Evolutionary conservation across 257 asterid genomes (phyloP).

Genomic region (Solanum peruvianum): DNA sequence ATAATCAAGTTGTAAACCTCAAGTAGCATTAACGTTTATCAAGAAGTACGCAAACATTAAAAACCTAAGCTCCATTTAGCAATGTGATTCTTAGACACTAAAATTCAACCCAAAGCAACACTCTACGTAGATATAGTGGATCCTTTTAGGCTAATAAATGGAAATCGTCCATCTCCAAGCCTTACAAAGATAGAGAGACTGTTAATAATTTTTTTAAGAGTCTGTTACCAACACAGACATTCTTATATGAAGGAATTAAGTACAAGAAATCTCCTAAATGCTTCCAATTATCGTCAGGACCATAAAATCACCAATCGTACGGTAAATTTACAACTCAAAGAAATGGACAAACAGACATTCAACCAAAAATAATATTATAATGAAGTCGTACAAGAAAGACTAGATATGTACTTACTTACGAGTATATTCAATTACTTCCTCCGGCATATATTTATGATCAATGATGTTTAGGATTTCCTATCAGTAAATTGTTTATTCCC

Average conservation of each 20-base stretch:
- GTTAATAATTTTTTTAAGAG: too few species aligned
- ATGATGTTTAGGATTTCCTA: too few species aligned
- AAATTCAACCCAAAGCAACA: neutral
- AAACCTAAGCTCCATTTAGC: neutral
- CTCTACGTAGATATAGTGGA: neutral
- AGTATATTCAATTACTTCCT: too few species aligned
- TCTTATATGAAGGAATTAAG: neutral
- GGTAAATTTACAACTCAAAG: neutral
- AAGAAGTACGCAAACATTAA: neutral
- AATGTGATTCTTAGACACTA: neutral
- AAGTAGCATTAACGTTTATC: neutral
- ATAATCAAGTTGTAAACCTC: neutral
- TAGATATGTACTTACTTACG: too few species aligned
- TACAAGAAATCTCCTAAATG: neutral
- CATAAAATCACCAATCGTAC: neutral
- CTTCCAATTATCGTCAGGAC: neutral
- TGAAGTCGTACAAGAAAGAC: too few species aligned
- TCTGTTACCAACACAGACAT: neutral
- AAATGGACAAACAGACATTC: neutral
- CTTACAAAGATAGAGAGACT: neutral
- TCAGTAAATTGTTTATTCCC: too few species aligned
- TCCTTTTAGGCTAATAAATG: neutral
- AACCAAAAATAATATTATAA: neutral
- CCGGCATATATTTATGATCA: too few species aligned
- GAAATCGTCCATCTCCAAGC: neutral